Base-by-base conservation (phyloP, 2,329 filamentous ascomycete species). In the Diaporthe ilicicola region DNA sequence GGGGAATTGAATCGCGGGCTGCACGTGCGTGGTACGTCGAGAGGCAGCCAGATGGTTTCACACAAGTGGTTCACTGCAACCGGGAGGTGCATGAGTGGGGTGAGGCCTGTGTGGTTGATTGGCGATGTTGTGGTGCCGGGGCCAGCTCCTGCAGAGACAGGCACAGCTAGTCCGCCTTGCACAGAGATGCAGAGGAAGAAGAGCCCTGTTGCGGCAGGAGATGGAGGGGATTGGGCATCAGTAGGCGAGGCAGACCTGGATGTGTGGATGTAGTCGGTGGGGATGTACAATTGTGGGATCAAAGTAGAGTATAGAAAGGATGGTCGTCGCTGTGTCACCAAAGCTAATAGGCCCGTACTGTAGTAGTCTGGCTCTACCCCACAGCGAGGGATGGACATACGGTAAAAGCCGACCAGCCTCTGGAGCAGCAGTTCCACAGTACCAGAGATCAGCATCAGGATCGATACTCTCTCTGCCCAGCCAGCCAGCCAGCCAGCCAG, bases 31-130 rank as follows among this genome's bases (percentile, higher is more conserved):
- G 66, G 68, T 68, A 51, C 50, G 55, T 34, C 44, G 29, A 53
- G 42, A 70, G 71, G 50, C 56, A 67, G 71, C 69, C 71, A 72
- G 71, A 67, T 72, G 71, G 71, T 68, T 67, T 70, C 71, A 72
- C 71, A 55, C 68, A 66, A 72, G 48, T 72, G 71, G 71, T 46
- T 67, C 55, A 53, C 64, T 72, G 64, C 68, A 56, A 70, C 64
- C 50, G 22, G 42, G 34, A 62, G 68, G 61, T 67, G 68, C 66
- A 67, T 64, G 55, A 54, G 70, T 66, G 70, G 70, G 51, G 70
- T 59, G 70, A 48, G 22, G 24, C 34, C 22, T 51, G 39, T 46
- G n/a, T 32, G 61, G 53, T 42, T 70, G 70, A 70, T 62, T 67
- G 61, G 67, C 62, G 54, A 70, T 67, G 44, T 44, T 46, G 62